Conservation (phyloP, 2,329 filamentous ascomycete species). For the Colletotrichum graminicola region DNA sequence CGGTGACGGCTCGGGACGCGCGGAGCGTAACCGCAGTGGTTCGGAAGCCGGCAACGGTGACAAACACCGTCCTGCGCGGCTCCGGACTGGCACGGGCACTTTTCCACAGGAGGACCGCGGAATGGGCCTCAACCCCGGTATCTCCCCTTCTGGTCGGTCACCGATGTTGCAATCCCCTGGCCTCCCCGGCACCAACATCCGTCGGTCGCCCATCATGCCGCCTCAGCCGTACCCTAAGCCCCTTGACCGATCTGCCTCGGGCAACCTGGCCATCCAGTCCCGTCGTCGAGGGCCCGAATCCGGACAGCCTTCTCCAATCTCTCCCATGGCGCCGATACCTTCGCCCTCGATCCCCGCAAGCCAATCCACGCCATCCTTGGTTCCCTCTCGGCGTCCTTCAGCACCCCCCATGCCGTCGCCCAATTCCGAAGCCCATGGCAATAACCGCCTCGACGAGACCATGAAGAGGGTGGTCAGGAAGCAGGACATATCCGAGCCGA, state of each 20-base stretch:
- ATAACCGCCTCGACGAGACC: slow-evolving; percentile 53
- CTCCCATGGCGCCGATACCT: slow-evolving; percentile 53
- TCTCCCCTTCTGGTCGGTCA: slow-evolving; percentile 45
- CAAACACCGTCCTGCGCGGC: slow-evolving; percentile 52
- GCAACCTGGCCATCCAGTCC: slow-evolving; percentile 52
- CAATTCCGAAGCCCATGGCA: slow-evolving; percentile 34
- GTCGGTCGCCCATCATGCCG: slow-evolving; percentile 62
- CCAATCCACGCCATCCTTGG: slow-evolving; percentile 51
- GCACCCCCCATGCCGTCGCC: slow-evolving; percentile 48
- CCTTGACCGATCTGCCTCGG: slow-evolving; percentile 48
- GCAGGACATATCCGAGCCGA: slow-evolving; percentile 65
- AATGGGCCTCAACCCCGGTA: slow-evolving; percentile 19
- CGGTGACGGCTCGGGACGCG: slow-evolving; percentile 48
- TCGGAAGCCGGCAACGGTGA: slow-evolving; percentile 66
- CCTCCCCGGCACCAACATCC: slow-evolving; percentile 62
- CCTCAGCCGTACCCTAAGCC: slow-evolving; percentile 54
- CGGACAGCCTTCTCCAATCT: slow-evolving; percentile 60
- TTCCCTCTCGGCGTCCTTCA: slow-evolving; percentile 51
- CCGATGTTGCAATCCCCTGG: slow-evolving; percentile 59
- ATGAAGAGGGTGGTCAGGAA: slow-evolving; percentile 59
- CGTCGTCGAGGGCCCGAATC: slow-evolving; percentile 52
- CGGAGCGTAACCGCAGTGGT: slow-evolving; percentile 66
- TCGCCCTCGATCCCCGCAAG: slow-evolving; percentile 51
- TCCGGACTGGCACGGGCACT: slow-evolving; percentile 43
- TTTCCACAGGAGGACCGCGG: slow-evolving; percentile 43